Conservation (phyloP, 768 basidiomycete species). For the Paxillus involutus region DNA sequence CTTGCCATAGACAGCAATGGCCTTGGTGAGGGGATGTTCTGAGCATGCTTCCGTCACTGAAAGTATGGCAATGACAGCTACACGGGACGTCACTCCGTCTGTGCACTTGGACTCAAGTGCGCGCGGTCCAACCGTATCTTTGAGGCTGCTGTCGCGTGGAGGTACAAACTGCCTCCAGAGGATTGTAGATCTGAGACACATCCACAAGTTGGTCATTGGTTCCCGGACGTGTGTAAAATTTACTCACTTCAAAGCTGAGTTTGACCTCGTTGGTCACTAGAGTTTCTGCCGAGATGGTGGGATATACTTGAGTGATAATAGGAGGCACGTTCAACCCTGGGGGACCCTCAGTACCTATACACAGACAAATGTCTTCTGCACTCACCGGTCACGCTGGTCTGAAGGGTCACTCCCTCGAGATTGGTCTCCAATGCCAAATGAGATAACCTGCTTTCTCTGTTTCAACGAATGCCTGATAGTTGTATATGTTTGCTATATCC, state of each 20-base stretch:
- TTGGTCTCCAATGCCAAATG: slow-evolving; percentile 92
- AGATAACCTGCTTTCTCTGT: slow-evolving; percentile 96
- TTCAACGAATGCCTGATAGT: slow-evolving; percentile 87
- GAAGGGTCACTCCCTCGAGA: slow-evolving; percentile 51
- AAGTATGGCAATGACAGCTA: slow-evolving; percentile 77
- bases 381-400: slow-evolving; percentile 49
- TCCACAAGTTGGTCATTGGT: neutral
- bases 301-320: slow-evolving; percentile 57
- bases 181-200: slow-evolving; percentile 46
- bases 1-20: slow-evolving; percentile 82
- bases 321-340: slow-evolving; percentile 49
- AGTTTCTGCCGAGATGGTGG: slow-evolving; percentile 49
- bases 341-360: neutral
- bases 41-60: slow-evolving; percentile 87
- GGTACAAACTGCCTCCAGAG: slow-evolving; percentile 57
- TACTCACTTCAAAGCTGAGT: slow-evolving; percentile 57
- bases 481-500: slow-evolving; percentile 87
- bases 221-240: neutral
- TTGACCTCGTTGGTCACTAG: slow-evolving; percentile 50
- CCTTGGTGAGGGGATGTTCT: slow-evolving; percentile 95
- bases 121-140: slow-evolving; percentile 9
- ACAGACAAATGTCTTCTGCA: neutral
- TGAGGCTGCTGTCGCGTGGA: slow-evolving; percentile 21
- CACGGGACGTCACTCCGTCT: slow-evolving; percentile 55
- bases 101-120: slow-evolving; percentile 46